A percentile compares a stretch with the other conserved stretches of the same genome.
Conservation (phyloP, 768 basidiomycete genomes). For the Boletus edulis region DNA sequence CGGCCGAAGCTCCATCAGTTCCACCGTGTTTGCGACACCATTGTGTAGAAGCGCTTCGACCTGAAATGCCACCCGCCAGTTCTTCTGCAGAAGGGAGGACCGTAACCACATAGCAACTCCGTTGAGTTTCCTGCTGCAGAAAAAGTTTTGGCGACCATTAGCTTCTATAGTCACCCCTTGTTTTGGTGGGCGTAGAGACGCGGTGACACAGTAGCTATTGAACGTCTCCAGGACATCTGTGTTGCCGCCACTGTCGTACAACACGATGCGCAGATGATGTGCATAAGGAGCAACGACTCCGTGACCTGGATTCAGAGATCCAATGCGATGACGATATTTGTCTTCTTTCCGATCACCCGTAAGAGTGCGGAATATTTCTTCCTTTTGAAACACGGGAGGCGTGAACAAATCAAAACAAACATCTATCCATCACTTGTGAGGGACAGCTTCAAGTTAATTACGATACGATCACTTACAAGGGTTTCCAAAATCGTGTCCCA, state of each 20-base stretch:
- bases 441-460: background rate
- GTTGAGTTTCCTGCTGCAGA: constrained; percentile 44
- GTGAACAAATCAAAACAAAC: constrained; percentile 65
- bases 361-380: constrained; percentile 56
- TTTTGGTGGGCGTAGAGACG: constrained; percentile 41
- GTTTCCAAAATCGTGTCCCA: constrained; percentile 59
- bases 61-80: constrained; percentile 74
- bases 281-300: constrained; percentile 63
- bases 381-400: constrained; percentile 62
- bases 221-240: constrained; percentile 47
- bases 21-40: constrained; percentile 56
- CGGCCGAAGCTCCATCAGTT: constrained; percentile 47
- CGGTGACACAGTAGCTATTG: constrained; percentile 48
- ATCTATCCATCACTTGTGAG: constrained; percentile 38
- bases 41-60: constrained; percentile 68
- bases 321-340: constrained; percentile 54
- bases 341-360: constrained; percentile 26
- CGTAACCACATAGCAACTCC: constrained; percentile 43
- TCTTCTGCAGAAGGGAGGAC: constrained; percentile 34
- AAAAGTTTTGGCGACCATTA: constrained; percentile 44
- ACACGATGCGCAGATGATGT: constrained; percentile 62
- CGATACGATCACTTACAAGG: constrained; percentile 49
- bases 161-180: constrained; percentile 47
- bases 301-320: constrained; percentile 58
- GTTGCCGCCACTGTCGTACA: constrained; percentile 47